These are phyloP conservation scores for Monilinia laxa DNA, from an alignment of 2,329 filamentous ascomycete species.

Conservation along the genomic window DNA sequence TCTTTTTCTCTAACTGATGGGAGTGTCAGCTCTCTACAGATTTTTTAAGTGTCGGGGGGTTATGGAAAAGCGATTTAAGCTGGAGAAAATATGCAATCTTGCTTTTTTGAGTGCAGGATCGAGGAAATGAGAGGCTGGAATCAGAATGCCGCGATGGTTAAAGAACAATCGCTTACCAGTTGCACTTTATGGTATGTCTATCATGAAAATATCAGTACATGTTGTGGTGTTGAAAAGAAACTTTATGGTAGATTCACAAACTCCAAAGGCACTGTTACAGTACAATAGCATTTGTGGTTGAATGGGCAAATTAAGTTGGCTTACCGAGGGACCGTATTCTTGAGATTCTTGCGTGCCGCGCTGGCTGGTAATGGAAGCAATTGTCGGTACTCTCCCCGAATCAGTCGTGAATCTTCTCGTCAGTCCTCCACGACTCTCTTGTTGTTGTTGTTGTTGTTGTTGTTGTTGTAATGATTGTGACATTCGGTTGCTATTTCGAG, in stretches of 20 bases:
- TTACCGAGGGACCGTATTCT: constrained; percentile 41
- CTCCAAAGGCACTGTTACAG: constrained; percentile 2
- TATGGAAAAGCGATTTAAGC: constrained; percentile 11
- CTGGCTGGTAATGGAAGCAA: constrained; percentile 48
- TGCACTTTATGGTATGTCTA: constrained; percentile 71
- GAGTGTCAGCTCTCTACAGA: constrained; percentile 42
- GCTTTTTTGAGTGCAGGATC: constrained; percentile 7
- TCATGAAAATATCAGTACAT: constrained; percentile 30
- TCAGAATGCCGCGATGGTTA: neutral
- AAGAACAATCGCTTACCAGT: constrained; percentile 58
- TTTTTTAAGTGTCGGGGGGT: neutral
- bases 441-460: no score
- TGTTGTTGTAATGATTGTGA: constrained; percentile 56
- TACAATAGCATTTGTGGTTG: constrained; percentile 29
- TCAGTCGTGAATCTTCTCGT: constrained; percentile 94
- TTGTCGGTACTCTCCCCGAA: constrained; percentile 75
- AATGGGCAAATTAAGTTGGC: constrained; percentile 29
- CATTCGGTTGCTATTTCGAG: constrained; percentile 69
- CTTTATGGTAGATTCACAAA: constrained; percentile 1
- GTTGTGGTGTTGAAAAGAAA: constrained; percentile 18
- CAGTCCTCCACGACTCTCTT: constrained; percentile 73
- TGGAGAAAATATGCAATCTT: constrained; percentile 19
- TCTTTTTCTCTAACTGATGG: constrained; percentile 85
- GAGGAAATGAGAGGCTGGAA: constrained; percentile 7
- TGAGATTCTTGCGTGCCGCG: constrained; percentile 35